Evolutionary conservation across 1,284 basidiomycete species (phyloP), one percentile per base, ranked within the genome.

Genomic region (Ganoderma meredithae): DNA sequence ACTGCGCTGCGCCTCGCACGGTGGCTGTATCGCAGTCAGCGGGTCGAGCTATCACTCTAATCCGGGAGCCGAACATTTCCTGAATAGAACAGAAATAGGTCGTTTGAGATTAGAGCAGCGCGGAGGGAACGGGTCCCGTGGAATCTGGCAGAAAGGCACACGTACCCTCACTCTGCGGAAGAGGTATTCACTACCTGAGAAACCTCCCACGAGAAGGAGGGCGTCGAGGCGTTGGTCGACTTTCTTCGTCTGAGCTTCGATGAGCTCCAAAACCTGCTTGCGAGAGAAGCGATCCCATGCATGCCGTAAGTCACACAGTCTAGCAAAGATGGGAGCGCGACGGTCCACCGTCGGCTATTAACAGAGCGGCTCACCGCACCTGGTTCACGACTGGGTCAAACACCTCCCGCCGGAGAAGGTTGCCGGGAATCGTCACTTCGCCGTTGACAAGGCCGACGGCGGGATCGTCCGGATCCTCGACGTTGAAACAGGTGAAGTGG

Each of bases 11-110:
- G 49, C 93, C 94, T 64, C 93, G 89, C 65, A 92, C 81, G 6
- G 93, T 95, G 2, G 94, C 93, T 22, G 94, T 94, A 76, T 95
- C 94, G 31, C 90, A 89, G 79, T 95, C 94, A 39, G 89, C 83
- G 40, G 94, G 93, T 63, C 92, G 86, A 49, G 90, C 90, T 74
- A 95, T 92, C 65, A 92, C 88, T 66, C 81, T 84, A 59, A 95
- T 90, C 62, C 84, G 84, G 58, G 83, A 79, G 9, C 83, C 83
- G 76, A 94, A 92, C 73, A 83, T 86, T 72, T 88, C 87, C 89
- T 94, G 72, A 22, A 17, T 9, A n/a, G 4, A 25, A 17, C 58
- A 5, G 41, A 60, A 41, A 60, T 41, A 60, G n/a, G 58, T 25
- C 27, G 15, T 27, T 33, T 55, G 33, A 43, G 19, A 60, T 12